These are phyloP conservation scores for Aspergillus hortae DNA, from an alignment of 2,329 filamentous ascomycete species.

Conservation along the genomic window DNA sequence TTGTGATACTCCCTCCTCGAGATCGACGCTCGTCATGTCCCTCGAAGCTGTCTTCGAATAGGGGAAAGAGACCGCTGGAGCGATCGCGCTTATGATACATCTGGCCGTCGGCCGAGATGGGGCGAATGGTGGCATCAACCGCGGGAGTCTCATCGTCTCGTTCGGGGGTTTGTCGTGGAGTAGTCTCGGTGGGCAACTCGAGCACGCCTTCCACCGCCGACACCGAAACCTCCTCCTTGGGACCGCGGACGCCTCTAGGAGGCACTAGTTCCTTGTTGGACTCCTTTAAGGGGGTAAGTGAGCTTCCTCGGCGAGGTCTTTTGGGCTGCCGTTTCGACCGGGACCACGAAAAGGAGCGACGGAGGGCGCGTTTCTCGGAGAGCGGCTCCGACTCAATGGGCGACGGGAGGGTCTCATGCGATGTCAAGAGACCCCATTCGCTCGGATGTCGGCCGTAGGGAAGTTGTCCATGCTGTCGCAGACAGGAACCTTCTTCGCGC, in stretches of 20 bases:
- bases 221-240: constrained; percentile 28
- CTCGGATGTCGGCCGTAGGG: constrained; percentile 29
- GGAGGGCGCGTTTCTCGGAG: constrained; percentile 28
- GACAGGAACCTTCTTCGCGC: constrained; percentile 27
- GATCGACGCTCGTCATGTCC: constrained; percentile 22
- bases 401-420: constrained; percentile 26
- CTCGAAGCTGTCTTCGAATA: constrained; percentile 21
- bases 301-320: constrained; percentile 26
- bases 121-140: constrained; percentile 23
- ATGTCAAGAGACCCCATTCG: constrained; percentile 34
- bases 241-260: constrained; percentile 10
- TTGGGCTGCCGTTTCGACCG: constrained; percentile 22
- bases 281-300: constrained; percentile 32
- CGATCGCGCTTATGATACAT: constrained; percentile 21
- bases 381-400: constrained; percentile 20
- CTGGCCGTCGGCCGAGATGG: constrained; percentile 30
- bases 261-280: constrained; percentile 20
- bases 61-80: constrained; percentile 19
- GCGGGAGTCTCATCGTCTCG: constrained; percentile 21
- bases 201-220: constrained; percentile 34
- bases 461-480: constrained; percentile 31
- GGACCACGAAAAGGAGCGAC: constrained; percentile 32
- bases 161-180: constrained; percentile 35
- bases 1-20: constrained; percentile 32
- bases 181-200: constrained; percentile 34